Evolutionary conservation across 352 stramenopile species (phyloP).

Genomic region (Stramenopiles sp.): DNA sequence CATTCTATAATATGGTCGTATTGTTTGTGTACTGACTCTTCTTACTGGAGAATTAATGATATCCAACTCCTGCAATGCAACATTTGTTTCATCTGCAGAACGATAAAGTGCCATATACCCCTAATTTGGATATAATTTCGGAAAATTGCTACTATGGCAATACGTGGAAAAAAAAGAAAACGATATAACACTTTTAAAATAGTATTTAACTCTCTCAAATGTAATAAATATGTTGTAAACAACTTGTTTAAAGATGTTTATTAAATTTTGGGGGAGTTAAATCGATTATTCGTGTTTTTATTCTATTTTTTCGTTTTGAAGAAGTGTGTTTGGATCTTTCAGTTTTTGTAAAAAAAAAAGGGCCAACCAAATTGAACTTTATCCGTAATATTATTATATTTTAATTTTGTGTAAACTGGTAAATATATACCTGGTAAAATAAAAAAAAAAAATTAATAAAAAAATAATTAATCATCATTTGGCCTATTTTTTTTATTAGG

Average conservation of each 20-base stretch:
- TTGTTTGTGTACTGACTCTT: conserved; percentile 10
- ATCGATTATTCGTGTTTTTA: conserved; percentile 11
- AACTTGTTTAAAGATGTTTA: conserved; percentile 11
- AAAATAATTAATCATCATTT: too few relatives aligned
- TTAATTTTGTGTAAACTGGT: too few relatives aligned
- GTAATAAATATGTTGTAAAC: too few relatives aligned
- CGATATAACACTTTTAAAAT: conserved; percentile 11
- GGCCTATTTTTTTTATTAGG: too few relatives aligned
- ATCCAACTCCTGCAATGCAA: too few relatives aligned
- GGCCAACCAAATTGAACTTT: conserved; percentile 10
- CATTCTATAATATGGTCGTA: conserved; percentile 11
- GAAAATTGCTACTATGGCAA: conserved; percentile 9
- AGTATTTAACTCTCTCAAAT: conserved; percentile 11
- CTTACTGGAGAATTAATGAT: conserved; percentile 7
- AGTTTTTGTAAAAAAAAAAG: conserved; percentile 12
- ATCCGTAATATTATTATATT: conserved; percentile 6
- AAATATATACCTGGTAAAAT: too few relatives aligned
- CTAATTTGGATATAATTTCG: conserved; percentile 11
- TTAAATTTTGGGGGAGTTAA: conserved; percentile 11
- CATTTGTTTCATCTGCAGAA: conserved; percentile 7
- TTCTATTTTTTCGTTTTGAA: conserved; percentile 11
- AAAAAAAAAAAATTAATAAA: too few relatives aligned
- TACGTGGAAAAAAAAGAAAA: conserved; percentile 11
- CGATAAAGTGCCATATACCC: conserved; percentile 9
- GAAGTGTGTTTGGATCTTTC: conserved; percentile 10